Evolutionary conservation across 352 stramenopile genomes (phyloP), one percentile per base, ranked within the genome.

Genomic region (Globisporangium spinosum): DNA sequence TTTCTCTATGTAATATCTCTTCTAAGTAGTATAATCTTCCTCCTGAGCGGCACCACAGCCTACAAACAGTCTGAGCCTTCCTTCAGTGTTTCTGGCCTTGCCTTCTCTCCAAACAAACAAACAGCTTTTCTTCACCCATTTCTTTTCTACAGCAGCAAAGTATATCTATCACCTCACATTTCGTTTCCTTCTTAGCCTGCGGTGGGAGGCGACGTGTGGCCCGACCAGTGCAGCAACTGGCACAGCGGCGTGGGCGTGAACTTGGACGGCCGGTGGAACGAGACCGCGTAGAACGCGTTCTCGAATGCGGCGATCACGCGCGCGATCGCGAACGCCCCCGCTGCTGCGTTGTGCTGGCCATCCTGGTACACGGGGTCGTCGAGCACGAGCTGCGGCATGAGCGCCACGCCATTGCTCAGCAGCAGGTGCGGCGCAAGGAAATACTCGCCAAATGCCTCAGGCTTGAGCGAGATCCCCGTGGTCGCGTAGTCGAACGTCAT

Each of bases 381-480:
- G 38, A 95, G 86, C 57, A 95, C 83, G 40, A 95, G 80, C 70
- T 90, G 85, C 25, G 85, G 85, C 82, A 93, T 89, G 35, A 76
- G 63, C 62, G 77, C 64, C 7, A 73, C 47, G 5, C 77, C 79
- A 35, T 82, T 81, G 40, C 77, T 63, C 47, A 75, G 71, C 13
- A 77, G 74, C 61, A 83, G 64, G 29, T 84, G 75, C 17, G 76
- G 64, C 47, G 77, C 76, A 38, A 94, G 72, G 6, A 87, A 86
- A 60, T 95, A 95, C 67, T 87, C 85, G 51, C 85, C 85, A 73
- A 92, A 95, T 2, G 82, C 83, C 64, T 93, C 82, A 4, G 77
- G 76, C 45, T 90, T 89, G 53, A 95, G 80, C 35, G 87, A 96
- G 47, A 97, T 83, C 43, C 90, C 89, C 15, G 86, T 94, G 20